Evolutionary conservation across 2,329 filamentous ascomycete species (phyloP), one percentile per base, ranked within the genome.

Genomic region (Graphium sp.): DNA sequence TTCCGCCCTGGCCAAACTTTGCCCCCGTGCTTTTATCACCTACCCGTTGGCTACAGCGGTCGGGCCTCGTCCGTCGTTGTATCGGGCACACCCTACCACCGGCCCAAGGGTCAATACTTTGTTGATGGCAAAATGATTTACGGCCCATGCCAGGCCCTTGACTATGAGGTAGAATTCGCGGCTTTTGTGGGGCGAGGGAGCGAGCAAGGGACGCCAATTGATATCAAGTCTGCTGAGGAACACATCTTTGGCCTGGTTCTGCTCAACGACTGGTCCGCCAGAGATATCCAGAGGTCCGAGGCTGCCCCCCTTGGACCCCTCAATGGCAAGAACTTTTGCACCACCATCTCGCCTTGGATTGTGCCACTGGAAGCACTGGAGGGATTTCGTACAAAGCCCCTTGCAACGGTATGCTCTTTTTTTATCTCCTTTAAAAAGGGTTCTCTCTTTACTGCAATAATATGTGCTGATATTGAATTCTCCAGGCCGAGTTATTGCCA

Each of bases 1-100:
- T 78, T 81, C 48, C 63, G 76, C 23, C 74, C 73, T 0, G 59
- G 69, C 1, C 59, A 64, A n/a, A 78, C 75, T 1, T 55, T 82
- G 14, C 72, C 81, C 42, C 71, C 73, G 16, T 82, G 81, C 45
- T 82, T 82, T 48, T 74, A 65, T 39, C 71, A 81, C 39, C 54
- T 84, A 1, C 78, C 77, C 1, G 73, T 83, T 3, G 77, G 67
- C 5, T 83, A 84, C 39, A 76, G 83, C 43, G 74, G 77, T 2
- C 65, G 77, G 32, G 72, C 76, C 5, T 77, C 71, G 2, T 76
- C 71, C 4, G 62, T 82, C 5, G 71, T 81, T 1, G 55, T 75
- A n/a, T 78, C 73, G 1, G 75, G 74, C 7, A 79, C 76, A 1
- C 60, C 65, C 0, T 64, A 83, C 28, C 58, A 62, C 15, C 58